Evolutionary conservation across 768 basidiomycete genomes (phyloP).

Genomic region (Kwoniella mangroviensis): DNA sequence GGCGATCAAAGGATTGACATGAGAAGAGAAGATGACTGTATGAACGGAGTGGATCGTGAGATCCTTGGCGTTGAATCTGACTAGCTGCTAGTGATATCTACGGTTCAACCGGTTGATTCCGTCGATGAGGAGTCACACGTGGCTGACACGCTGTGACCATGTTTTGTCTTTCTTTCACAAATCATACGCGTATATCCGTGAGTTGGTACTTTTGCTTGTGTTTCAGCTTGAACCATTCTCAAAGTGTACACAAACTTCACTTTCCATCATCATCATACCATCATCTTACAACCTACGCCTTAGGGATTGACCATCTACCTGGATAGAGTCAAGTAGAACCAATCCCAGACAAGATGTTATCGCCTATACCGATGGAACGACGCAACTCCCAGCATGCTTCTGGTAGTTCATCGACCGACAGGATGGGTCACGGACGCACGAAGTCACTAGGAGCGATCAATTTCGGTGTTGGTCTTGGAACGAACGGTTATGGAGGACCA

Average conservation of each 20-base stretch:
- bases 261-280: not conserved
- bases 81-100: not conserved
- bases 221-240: not conserved
- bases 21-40: not conserved
- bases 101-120: slow-evolving; percentile 2
- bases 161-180: not conserved
- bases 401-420: slow-evolving; percentile 3
- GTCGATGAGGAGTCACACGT: not conserved
- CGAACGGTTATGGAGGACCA: not conserved
- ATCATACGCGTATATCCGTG: slow-evolving; percentile 7
- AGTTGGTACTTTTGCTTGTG: too few relatives aligned
- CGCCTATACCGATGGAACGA: slow-evolving; percentile 26
- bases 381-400: slow-evolving; percentile 23
- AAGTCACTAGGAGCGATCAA: slow-evolving; percentile 21
- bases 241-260: too few relatives aligned
- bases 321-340: too few relatives aligned
- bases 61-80: not conserved
- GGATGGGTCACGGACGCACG: slow-evolving; percentile 23
- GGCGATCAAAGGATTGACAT: not conserved
- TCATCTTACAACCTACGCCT: too few relatives aligned
- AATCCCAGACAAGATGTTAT: slow-evolving; percentile 10
- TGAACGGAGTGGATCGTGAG: too few relatives aligned
- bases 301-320: not conserved
- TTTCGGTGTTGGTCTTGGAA: slow-evolving; percentile 3
- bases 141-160: not conserved